Conservation (phyloP, 1,284 basidiomycete genomes). For the Rhodotorula sp. region DNA sequence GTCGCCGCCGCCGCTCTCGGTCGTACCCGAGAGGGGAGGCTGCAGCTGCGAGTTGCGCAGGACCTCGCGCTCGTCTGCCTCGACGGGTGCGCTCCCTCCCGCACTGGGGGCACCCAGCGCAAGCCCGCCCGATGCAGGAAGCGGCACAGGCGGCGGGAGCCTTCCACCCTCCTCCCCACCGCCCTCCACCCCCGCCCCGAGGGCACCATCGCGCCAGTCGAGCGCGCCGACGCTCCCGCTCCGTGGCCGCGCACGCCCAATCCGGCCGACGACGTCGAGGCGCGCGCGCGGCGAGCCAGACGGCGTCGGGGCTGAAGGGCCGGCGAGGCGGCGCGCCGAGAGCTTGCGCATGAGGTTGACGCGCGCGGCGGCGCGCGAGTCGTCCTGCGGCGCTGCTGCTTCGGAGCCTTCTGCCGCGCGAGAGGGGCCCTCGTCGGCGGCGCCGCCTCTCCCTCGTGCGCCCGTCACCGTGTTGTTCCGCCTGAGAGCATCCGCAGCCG, state of each 20-base stretch:
- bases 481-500: background rate
- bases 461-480: constrained; percentile 37
- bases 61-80: background rate
- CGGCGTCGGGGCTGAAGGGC: background rate
- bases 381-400: constrained; percentile 1
- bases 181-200: background rate
- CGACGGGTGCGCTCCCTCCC: background rate
- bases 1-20: background rate
- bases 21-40: background rate
- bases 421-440: too few relatives aligned
- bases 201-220: constrained; percentile 5
- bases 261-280: constrained; percentile 19
- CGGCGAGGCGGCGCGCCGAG: constrained; percentile 36
- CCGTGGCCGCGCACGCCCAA: constrained; percentile 27
- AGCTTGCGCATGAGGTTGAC: constrained; percentile 46
- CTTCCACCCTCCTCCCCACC: background rate
- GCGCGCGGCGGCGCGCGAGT: constrained; percentile 38
- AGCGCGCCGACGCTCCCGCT: constrained; percentile 24
- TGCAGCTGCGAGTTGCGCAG: constrained; percentile 11
- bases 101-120: background rate
- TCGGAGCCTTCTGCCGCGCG: background rate
- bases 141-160: background rate
- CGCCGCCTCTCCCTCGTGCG: background rate
- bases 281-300: background rate
- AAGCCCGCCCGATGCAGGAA: background rate